A percentile compares a stretch with the other conserved stretches of the same genome.
Evolutionary conservation across 106 monocot genomes (phyloP).

Genomic region (Allium sativum): DNA sequence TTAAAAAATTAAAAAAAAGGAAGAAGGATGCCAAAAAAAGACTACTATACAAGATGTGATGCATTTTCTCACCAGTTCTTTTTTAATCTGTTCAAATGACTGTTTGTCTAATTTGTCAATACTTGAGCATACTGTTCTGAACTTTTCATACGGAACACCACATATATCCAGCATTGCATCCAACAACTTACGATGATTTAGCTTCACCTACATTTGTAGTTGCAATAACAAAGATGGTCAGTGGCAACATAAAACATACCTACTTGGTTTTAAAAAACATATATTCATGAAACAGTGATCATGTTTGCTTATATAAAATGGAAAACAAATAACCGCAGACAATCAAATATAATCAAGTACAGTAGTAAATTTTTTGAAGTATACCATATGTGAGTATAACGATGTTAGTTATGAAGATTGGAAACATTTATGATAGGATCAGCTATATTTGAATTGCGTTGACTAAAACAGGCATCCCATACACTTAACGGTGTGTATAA

Average conservation of each 20-base stretch:
- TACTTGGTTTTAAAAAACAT: neutral
- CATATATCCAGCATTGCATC: constrained; percentile 98
- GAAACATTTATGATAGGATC: too few relatives aligned
- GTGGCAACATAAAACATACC: constrained; percentile 1
- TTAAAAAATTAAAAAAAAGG: neutral
- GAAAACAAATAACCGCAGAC: neutral
- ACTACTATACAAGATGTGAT: neutral
- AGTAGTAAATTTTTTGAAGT: too few relatives aligned
- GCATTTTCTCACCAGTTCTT: constrained; percentile 65
- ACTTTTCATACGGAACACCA: constrained; percentile 87
- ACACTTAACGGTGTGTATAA: too few relatives aligned
- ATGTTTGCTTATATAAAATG: neutral
- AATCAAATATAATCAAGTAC: too few relatives aligned
- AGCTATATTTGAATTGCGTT: too few relatives aligned
- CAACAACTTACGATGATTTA: constrained; percentile 87
- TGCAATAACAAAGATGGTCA: too few relatives aligned
- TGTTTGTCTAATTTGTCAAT: constrained; percentile 98
- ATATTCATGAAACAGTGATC: neutral
- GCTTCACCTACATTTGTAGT: constrained; percentile 46
- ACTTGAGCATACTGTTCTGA: constrained; percentile 97
- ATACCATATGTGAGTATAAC: too few relatives aligned
- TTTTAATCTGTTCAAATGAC: constrained; percentile 85
- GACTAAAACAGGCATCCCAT: too few relatives aligned
- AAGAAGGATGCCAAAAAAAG: neutral
- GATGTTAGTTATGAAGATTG: too few relatives aligned